These are phyloP conservation scores for Talaromyces sp. DNA, from an alignment of 2,329 filamentous ascomycete species.

Conservation along the genomic window DNA sequence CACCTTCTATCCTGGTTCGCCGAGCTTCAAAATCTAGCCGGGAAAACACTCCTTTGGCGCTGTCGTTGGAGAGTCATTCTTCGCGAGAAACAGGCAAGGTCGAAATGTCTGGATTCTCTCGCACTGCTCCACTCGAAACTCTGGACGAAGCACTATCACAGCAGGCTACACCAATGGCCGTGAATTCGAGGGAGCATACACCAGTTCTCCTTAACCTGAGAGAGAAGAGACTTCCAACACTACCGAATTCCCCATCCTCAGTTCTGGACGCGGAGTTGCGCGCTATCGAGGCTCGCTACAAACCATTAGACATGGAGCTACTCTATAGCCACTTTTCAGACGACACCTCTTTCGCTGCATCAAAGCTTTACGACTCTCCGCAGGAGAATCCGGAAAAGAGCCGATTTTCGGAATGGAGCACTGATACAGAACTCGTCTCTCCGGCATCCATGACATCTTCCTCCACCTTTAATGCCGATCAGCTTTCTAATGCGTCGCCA, in stretches of 20 bases:
- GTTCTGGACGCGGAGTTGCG: constrained; percentile 44
- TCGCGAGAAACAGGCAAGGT: constrained; percentile 10
- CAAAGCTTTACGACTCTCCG: constrained; percentile 22
- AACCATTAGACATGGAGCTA: constrained; percentile 33
- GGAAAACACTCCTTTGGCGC: constrained; percentile 24
- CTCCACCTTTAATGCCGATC: constrained; percentile 32
- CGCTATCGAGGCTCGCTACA: constrained; percentile 35
- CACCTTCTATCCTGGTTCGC: constrained; percentile 39
- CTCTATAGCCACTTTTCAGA: constrained; percentile 46
- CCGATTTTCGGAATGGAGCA: constrained; percentile 44
- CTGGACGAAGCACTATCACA: constrained; percentile 25
- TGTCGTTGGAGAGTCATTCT: constrained; percentile 23
- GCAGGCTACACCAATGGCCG: constrained; percentile 28
- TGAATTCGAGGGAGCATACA: constrained; percentile 24
- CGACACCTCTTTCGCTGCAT: constrained; percentile 37
- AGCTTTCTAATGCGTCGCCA: constrained; percentile 2
- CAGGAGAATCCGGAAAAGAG: constrained; percentile 35
- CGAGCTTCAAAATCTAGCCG: constrained; percentile 35
- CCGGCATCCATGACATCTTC: constrained; percentile 39
- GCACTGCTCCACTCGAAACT: constrained; percentile 22
- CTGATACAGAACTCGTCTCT: constrained; percentile 37
- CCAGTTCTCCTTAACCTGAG: constrained; percentile 31
- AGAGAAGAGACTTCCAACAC: constrained; percentile 45
- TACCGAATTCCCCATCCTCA: constrained; percentile 49
- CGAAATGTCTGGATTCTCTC: constrained; percentile 11